phyloP scores from a whole-genome alignment of 2,329 filamentous ascomycete species.

The Mycosphaerella sp. region DNA sequence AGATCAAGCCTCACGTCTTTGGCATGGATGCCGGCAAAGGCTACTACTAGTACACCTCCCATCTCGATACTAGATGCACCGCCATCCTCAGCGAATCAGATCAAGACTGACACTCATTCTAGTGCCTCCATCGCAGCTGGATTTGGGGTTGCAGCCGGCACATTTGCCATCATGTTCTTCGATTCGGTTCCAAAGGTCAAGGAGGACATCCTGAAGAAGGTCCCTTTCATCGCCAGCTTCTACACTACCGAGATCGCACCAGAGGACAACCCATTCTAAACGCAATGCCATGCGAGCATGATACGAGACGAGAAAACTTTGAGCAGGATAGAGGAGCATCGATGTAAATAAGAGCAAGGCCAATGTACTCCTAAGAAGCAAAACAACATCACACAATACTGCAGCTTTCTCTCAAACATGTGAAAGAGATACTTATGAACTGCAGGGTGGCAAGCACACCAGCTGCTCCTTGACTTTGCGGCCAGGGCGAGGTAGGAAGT shows the following conservation, averaged over 20 bases:
- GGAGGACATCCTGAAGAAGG: conserved; percentile 43
- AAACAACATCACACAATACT: neutral
- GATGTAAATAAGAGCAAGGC: conserved; percentile 22
- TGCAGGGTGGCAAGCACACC: neutral
- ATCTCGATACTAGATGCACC: neutral
- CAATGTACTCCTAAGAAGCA: conserved; percentile 16
- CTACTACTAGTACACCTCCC: conserved; percentile 6
- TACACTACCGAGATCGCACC: conserved; percentile 53
- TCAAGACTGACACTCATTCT: conserved; percentile 21
- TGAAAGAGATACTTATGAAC: neutral
- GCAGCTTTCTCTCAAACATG: neutral
- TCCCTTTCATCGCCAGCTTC: conserved; percentile 53
- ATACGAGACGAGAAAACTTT: neutral
- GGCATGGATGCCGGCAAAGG: conserved; percentile 32
- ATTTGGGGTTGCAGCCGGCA: conserved; percentile 52
- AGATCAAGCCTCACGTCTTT: conserved; percentile 43
- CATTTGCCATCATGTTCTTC: conserved; percentile 59
- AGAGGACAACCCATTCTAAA: conserved; percentile 57
- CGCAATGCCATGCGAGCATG: neutral
- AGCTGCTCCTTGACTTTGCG: too few relatives aligned
- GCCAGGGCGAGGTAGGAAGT: too few relatives aligned
- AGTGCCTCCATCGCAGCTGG: conserved; percentile 45
- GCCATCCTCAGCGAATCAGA: neutral
- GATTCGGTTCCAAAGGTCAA: conserved; percentile 48
- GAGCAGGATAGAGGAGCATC: conserved; percentile 1